Evolutionary conservation across 2,329 filamentous ascomycete species (phyloP), one percentile per base, ranked within the genome.

Genomic region (Cordyceps tenuipes): DNA sequence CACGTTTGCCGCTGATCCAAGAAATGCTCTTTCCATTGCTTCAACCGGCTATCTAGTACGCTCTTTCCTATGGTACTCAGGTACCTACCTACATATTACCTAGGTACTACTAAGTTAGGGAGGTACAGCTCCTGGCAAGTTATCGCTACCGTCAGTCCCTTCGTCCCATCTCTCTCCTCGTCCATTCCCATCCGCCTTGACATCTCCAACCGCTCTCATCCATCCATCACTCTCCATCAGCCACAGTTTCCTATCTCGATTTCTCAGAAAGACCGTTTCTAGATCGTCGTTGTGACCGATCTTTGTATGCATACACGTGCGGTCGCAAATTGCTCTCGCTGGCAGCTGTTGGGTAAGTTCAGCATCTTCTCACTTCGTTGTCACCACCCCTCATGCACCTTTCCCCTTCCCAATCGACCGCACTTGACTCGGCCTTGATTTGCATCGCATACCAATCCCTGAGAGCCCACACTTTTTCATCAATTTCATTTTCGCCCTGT

Each of bases 221-320:
- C 52, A 49, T 39, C 44, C 53, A 50, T 41, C 52, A 47, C 57
- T 48, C 57, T 48, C 44, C 59, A 19, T 57, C 59, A 50, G 52
- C 17, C 52, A 51, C 51, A 57, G 36, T 36, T 50, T 39, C 52
- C 57, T 62, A 53, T 41, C 61, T 60, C 47, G 36, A 48, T 58
- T 53, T 52, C 52, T 54, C 52, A 44, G 44, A 3, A 53, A 26
- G 39, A 47, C 59, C 39, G 59, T 51, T 54, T 53, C 51, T 47
- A 43, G 39, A 23, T 56, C 44, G 53, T 19, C 15, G 50, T 17
- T 68, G 67, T 31, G 49, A 44, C 41, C 49, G 48, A 56, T 51
- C 49, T 67, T 70, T 75, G 67, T 76, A 77, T 75, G 71, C 64
- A 69, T 76, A 76, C 67, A 57, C 53, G 52, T 57, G 29, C 65